A percentile compares a stretch with the other conserved stretches of the same genome.
Evolutionary conservation across 148 eudicot species (phyloP).

Genomic region (Rhododendron molle): DNA sequence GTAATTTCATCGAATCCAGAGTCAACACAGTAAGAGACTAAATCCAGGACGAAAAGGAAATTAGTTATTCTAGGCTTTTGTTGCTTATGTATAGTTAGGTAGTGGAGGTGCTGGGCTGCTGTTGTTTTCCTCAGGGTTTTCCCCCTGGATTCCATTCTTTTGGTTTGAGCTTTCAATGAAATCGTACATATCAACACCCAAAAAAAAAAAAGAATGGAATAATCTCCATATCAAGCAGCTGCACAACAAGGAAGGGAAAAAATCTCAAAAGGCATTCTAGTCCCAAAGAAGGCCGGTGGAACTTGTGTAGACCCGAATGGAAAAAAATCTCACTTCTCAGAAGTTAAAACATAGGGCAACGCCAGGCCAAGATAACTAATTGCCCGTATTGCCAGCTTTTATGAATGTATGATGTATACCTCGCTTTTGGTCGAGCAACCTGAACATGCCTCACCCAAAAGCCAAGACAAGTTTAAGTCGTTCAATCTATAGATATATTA

Average conservation of each 20-base stretch:
- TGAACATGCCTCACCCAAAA: neutral
- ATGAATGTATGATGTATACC: neutral
- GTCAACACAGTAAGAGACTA: neutral
- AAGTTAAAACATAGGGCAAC: neutral
- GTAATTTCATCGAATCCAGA: neutral
- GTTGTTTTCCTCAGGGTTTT: neutral
- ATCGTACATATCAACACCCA: neutral
- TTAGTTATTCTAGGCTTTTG: neutral
- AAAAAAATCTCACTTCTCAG: neutral
- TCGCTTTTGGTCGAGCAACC: neutral
- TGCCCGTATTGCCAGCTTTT: neutral
- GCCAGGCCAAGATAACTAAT: neutral
- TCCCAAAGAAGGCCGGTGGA: neutral
- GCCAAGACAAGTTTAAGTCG: conserved; percentile 5
- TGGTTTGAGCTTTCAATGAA: neutral
- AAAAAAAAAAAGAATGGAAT: neutral
- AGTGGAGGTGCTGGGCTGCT: neutral
- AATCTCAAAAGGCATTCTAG: neutral
- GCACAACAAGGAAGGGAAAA: neutral
- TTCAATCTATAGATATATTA: neutral
- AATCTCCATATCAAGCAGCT: neutral
- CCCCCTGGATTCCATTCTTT: neutral
- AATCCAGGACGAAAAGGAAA: neutral
- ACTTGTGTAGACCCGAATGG: neutral
- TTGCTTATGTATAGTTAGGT: neutral